These are phyloP conservation scores for Penicillium sp. DNA, from an alignment of 2,329 filamentous ascomycete genomes.

Conservation along the genomic window DNA sequence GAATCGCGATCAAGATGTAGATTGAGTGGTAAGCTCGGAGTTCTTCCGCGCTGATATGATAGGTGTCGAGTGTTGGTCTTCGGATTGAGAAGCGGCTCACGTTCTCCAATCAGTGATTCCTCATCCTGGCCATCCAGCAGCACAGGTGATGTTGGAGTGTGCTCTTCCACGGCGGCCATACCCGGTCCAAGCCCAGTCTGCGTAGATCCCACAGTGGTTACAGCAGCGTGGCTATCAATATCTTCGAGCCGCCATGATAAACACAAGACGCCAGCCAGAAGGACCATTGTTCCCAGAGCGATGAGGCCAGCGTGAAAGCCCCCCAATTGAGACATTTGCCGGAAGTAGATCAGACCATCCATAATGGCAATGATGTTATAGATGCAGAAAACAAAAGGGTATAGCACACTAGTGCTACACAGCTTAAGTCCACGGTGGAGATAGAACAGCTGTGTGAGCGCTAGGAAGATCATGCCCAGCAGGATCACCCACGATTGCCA, in stretches of 20 bases:
- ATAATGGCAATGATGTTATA: slow-evolving; percentile 99
- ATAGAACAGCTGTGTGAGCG: slow-evolving; percentile 90
- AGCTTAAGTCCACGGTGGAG: slow-evolving; percentile 90
- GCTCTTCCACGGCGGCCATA: slow-evolving; percentile 70
- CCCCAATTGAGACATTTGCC: slow-evolving; percentile 77
- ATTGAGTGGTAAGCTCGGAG: slow-evolving; percentile 35
- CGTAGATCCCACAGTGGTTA: slow-evolving; percentile 51
- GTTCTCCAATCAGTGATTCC: slow-evolving; percentile 42
- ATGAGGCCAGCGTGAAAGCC: slow-evolving; percentile 70
- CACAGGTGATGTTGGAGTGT: slow-evolving; percentile 29
- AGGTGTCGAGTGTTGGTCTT: slow-evolving; percentile 25
- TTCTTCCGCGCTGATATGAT: slow-evolving; percentile 35
- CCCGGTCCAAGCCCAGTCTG: slow-evolving; percentile 75
- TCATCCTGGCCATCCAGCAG: slow-evolving; percentile 31
- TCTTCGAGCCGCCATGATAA: slow-evolving; percentile 91
- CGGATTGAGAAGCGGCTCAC: slow-evolving; percentile 39
- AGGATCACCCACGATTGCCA: slow-evolving; percentile 96
- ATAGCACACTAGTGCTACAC: slow-evolving; percentile 91
- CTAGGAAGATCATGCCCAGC: slow-evolving; percentile 73
- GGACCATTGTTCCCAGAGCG: slow-evolving; percentile 77
- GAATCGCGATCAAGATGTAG: slow-evolving; percentile 45
- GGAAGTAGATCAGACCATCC: slow-evolving; percentile 95
- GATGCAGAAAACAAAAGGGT: slow-evolving; percentile 95
- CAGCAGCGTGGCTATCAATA: slow-evolving; percentile 37
- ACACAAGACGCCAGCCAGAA: slow-evolving; percentile 83